Percentiles rank a stretch among this genome's conserved stretches.
Evolutionary conservation across 805 yeast species (phyloP).

Genomic region (Lachancea thermotolerans): DNA sequence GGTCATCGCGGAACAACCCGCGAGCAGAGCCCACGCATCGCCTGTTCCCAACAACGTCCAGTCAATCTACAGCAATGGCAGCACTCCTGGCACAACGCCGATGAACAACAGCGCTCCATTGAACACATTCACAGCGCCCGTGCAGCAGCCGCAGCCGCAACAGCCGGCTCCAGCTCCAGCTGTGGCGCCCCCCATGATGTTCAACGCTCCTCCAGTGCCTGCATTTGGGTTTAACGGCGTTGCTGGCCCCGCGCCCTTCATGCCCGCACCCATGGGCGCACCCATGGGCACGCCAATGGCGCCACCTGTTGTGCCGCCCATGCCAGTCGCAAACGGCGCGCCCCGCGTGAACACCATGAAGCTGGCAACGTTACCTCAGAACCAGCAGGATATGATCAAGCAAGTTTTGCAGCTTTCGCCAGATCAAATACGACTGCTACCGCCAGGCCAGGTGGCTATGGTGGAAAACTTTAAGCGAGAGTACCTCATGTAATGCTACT

Average conservation of each 20-base stretch:
- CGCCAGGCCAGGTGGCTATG: constrained; percentile 7
- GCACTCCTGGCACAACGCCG: constrained; percentile 6
- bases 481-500: constrained; percentile 2
- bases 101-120: constrained; percentile 10
- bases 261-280: constrained; percentile 8
- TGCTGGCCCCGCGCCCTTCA: constrained; percentile 11
- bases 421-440: constrained; percentile 8
- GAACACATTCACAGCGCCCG: constrained; percentile 5
- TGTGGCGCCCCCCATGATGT: constrained; percentile 11
- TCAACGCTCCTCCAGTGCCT: constrained; percentile 1
- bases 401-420: constrained; percentile 6
- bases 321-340: constrained; percentile 29
- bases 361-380: constrained; percentile 44
- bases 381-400: constrained; percentile 48
- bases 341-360: constrained; percentile 40
- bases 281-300: constrained; percentile 3
- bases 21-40: constrained; percentile 9
- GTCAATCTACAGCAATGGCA: constrained; percentile 5
- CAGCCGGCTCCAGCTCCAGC: constrained; percentile 13
- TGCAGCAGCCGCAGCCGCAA: constrained; percentile 12
- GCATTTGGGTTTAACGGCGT: constrained; percentile 13
- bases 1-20: constrained; percentile 31
- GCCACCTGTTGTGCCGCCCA: constrained; percentile 10
- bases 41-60: background rate
- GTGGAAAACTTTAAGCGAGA: constrained; percentile 9